Percentiles rank a stretch among this genome's conserved stretches.
Conservation (phyloP, 2,329 filamentous ascomycete species). For the Geosmithia putterillii region DNA sequence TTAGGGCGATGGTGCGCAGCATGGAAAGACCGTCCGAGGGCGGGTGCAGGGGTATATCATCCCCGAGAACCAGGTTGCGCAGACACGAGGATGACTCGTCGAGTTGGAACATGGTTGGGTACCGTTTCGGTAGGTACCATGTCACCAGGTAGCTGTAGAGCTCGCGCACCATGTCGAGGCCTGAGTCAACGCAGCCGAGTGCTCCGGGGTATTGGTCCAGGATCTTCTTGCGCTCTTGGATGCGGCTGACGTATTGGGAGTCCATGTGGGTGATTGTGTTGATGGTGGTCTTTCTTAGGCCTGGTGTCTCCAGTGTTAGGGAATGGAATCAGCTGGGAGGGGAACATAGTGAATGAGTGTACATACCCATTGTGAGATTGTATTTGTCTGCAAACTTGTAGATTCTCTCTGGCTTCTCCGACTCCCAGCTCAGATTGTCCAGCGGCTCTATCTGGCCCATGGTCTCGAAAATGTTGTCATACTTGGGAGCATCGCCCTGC, state of each 20-base stretch:
- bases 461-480: background rate
- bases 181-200: background rate
- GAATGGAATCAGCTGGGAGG: background rate
- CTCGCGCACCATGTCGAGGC: background rate
- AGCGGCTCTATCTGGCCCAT: background rate
- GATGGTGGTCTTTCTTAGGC: background rate
- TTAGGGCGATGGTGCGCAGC: background rate
- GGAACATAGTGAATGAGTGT: background rate
- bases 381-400: background rate
- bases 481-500: background rate
- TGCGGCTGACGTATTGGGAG: background rate
- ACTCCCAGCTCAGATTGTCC: background rate
- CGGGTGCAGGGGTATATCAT: background rate
- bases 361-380: background rate
- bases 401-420: background rate
- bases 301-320: background rate
- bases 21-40: background rate
- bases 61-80: background rate
- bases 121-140: background rate
- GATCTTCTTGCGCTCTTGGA: background rate
- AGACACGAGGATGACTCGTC: background rate
- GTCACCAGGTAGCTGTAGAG: background rate
- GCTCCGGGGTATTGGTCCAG: background rate
- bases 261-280: background rate
- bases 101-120: background rate